phyloP scores from a whole-genome alignment of 1,284 basidiomycete species.

The Leccinum brunneo-olivaceum region DNA sequence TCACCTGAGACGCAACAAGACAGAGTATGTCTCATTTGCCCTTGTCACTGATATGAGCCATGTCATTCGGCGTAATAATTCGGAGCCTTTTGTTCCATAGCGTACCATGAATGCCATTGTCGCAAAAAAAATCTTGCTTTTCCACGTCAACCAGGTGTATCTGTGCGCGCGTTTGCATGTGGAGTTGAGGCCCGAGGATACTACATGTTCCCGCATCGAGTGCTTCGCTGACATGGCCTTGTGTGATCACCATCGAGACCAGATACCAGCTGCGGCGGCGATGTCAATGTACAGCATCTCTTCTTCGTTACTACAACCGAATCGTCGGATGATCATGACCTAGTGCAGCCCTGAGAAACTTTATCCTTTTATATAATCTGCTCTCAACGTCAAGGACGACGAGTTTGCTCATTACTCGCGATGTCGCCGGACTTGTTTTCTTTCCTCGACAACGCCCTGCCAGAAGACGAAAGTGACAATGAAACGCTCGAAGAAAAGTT shows the following conservation, averaged over 20 bases:
- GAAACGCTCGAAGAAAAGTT: conserved; percentile 10
- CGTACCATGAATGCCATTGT: too few relatives aligned
- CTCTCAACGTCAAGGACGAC: background rate
- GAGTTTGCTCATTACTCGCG: conserved; percentile 1
- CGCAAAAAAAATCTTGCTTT: too few relatives aligned
- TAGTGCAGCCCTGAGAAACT: background rate
- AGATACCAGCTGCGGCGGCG: background rate
- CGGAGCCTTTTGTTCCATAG: conserved; percentile 5
- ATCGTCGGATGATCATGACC: too few relatives aligned
- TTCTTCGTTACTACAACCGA: too few relatives aligned
- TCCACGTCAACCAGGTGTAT: too few relatives aligned
- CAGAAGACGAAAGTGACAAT: conserved; percentile 20
- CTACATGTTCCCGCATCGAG: too few relatives aligned
- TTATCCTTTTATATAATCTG: conserved; percentile 7
- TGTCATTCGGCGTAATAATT: conserved; percentile 1
- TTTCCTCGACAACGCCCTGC: conserved; percentile 20
- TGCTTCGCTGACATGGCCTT: background rate
- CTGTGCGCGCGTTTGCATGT: too few relatives aligned
- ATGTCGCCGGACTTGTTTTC: conserved; percentile 28
- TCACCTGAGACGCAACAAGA: conserved; percentile 11
- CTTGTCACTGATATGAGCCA: conserved; percentile 11
- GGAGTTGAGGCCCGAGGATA: too few relatives aligned
- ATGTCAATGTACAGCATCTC: background rate
- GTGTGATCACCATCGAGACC: background rate
- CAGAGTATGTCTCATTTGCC: conserved; percentile 8